Base-by-base conservation (phyloP, 805 yeast species). In the Candida ipomoeae region DNA sequence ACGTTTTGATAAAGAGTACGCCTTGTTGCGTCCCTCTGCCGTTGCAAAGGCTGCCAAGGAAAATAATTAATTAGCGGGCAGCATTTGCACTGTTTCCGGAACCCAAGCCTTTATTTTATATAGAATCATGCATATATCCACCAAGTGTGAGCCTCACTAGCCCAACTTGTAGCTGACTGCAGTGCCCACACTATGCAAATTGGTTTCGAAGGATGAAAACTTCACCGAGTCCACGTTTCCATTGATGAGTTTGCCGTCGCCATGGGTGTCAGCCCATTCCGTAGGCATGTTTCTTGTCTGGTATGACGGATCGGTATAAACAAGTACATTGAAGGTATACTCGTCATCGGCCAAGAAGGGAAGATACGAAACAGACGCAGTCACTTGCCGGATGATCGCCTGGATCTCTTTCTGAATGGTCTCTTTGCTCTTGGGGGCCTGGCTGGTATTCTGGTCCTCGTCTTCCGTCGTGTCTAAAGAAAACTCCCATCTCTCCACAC, bases 401-500 rank as follows among this genome's bases (percentile, higher is more conserved):
- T 88, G 92, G n/a, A 90, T 88, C 56, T 89, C 94, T 46, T 68
- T 72, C 56, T 86, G 91, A 3, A 84, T 79, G 32, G 77, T 79
- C 2, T 75, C 80, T 32, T 61, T 70, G 21, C 69, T 55, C 55
- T 73, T 76, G 13, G 54, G 49, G 20, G 37, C 13, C 32, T 41
- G 36, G 10, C 14, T 23, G 17, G 23, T 33, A 8, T 23, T 15
- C 31, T 36, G 39, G 32, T 44, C 40, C 1, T 31, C 50, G 18
- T 53, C 58, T 3, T 33, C 39, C 11, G 49, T 57, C 2, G 79
- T 68, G 33, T 81, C 79, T 6, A 89, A 70, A 55, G 81, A 80
- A 61, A 91, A 91, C 61, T 88, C 88, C 98, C 98, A 91, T 48
- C 89, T 70, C 64, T 91, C 98, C 2, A 84, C 83, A 2, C 77